Percentiles rank a stretch among this genome's conserved stretches.
These are phyloP conservation scores for Pyrenula massariospora DNA, from an alignment of 495 filamentous ascomycete species.

Conservation along the genomic window DNA sequence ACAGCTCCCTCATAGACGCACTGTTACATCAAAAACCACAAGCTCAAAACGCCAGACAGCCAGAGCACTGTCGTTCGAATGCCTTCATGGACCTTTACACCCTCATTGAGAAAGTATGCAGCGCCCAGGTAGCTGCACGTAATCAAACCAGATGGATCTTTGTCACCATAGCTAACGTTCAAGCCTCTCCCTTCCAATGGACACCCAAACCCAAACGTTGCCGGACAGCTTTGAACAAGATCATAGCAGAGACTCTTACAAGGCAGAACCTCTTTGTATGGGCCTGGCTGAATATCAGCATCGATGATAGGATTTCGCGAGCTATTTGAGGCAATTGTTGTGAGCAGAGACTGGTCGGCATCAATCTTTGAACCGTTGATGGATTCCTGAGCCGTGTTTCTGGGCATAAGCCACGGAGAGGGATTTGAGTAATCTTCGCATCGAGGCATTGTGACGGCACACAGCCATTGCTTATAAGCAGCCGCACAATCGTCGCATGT, in stretches of 20 bases:
- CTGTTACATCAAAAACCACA: neutral
- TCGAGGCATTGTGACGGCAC: conserved; percentile 80
- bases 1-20: neutral
- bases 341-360: conserved; percentile 16
- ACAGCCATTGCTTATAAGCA: conserved; percentile 91
- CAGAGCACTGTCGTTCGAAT: conserved; percentile 10
- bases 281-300: conserved; percentile 57
- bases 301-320: conserved; percentile 69
- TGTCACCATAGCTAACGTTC: conserved; percentile 52
- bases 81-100: conserved; percentile 6
- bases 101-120: conserved; percentile 32
- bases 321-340: conserved; percentile 19
- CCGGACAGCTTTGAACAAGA: conserved; percentile 73
- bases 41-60: conserved; percentile 1
- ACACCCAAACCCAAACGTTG: conserved; percentile 67
- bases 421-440: conserved; percentile 68
- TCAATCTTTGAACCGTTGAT: conserved; percentile 49
- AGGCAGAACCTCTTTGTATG: conserved; percentile 87
- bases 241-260: conserved; percentile 76
- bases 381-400: conserved; percentile 57
- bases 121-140: conserved; percentile 50
- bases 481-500: conserved; percentile 61
- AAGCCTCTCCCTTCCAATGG: conserved; percentile 46
- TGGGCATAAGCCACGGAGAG: conserved; percentile 44
- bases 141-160: conserved; percentile 27